Base-by-base conservation (phyloP, 768 basidiomycete species). In the Podaxis sp. region DNA sequence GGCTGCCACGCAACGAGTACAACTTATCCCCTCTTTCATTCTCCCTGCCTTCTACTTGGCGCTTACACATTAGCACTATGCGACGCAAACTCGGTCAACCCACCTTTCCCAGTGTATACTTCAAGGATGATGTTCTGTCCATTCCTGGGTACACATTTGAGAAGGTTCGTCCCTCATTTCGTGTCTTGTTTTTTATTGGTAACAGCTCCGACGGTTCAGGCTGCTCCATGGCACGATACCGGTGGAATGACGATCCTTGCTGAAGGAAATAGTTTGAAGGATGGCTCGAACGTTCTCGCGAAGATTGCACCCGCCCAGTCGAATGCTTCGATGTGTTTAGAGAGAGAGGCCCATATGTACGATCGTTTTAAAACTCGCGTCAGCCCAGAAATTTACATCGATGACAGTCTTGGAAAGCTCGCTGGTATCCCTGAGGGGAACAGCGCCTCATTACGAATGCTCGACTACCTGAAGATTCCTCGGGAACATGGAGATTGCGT, bases 121-220 rank as follows among this genome's bases (percentile, higher is more conserved):
- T 85, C 69, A 78, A 76, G 66, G 82, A 83, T 68, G 76, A 74
- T 27, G 72, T 86, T 37, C 80, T 90, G 6, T 84, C 82, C 11
- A 77, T 88, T n/a, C 87, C 88, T 14, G 88, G 87, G 1, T 90
- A 87, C 68, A 84, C 85, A 0, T 88, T 90, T 66, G 86, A 87
- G 65, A 85, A 84, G 80, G 87, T 85, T 54, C 16, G 74, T 62
- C 27, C 37, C 61, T 47, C 44, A 52, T 56, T 47, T 25, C 9
- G 4, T 2, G 4, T 36, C 14, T 44, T 23, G 11, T 37, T 36
- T 50, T 40, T 53, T 32, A 52, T 38, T 32, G 9, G 42, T 50
- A 25, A 62, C 5, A 21, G 16, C 18, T 16, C 59, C 50, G 48
- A 65, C 55, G 63, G 60, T 21, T 44, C 55, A 89, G 87, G 87